Percentiles rank a stretch among this genome's conserved stretches.
phyloP scores from a whole-genome alignment of 495 filamentous ascomycete genomes.

The Lophiostoma macrostomum region DNA sequence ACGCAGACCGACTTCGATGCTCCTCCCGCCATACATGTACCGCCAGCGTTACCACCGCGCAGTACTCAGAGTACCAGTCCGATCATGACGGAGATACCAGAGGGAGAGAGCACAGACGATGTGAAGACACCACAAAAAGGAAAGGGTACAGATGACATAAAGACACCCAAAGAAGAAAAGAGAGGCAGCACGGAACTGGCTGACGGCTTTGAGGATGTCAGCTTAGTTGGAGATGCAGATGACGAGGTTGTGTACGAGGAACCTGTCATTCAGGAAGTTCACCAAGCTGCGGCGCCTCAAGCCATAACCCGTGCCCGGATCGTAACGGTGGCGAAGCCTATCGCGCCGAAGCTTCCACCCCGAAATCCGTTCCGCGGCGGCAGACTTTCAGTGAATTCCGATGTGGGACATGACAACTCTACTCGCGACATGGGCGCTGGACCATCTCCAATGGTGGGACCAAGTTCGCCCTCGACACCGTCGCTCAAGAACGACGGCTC shows the following conservation, averaged over 20 bases:
- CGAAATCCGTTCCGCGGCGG: slow-evolving; percentile 40
- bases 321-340: slow-evolving; percentile 39
- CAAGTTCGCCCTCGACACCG: slow-evolving; percentile 22
- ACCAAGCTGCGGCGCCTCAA: slow-evolving; percentile 31
- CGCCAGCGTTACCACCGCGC: slow-evolving; percentile 15
- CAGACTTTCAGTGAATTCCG: slow-evolving; percentile 26
- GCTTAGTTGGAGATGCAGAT: slow-evolving; percentile 26
- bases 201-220: slow-evolving; percentile 16
- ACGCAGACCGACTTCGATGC: slow-evolving; percentile 39
- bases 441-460: slow-evolving; percentile 14
- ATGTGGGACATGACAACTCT: slow-evolving; percentile 9
- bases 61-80: slow-evolving; percentile 23
- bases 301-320: slow-evolving; percentile 39
- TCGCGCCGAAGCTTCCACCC: slow-evolving; percentile 38
- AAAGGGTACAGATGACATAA: neutral
- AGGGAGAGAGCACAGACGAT: slow-evolving; percentile 28
- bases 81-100: slow-evolving; percentile 36
- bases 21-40: slow-evolving; percentile 12
- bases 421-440: slow-evolving; percentile 13
- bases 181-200: slow-evolving; percentile 11
- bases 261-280: slow-evolving; percentile 33
- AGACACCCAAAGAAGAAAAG: slow-evolving; percentile 4
- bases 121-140: neutral
- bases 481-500: slow-evolving; percentile 28
- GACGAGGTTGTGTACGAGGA: slow-evolving; percentile 29